Base-by-base conservation (phyloP, 768 basidiomycete genomes). In the Tephrocybe sp. region DNA sequence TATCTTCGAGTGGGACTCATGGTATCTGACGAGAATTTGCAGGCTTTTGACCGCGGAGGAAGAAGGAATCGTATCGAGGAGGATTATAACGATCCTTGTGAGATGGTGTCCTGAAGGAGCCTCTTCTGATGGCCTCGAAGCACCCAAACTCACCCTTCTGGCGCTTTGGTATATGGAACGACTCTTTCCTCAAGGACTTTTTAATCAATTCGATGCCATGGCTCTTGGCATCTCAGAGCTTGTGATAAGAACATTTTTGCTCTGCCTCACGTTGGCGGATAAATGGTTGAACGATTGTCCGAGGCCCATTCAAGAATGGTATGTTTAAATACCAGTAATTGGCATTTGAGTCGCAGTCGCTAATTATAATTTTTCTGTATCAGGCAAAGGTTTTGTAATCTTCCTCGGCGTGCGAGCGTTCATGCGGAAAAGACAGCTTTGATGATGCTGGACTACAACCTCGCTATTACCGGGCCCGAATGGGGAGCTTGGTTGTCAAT, bases 241-340 rank as follows among this genome's bases (percentile, higher is more conserved):
- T 33, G 71, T 73, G 12, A 78, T 78, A 53, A 71, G 81, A 53
- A 66, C 71, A 28, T 82, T 83, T 57, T 59, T 82, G 4, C 63
- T 85, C 30, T 73, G 75, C 46, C 73, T 76, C 32, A 80, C 81
- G 68, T 62, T 85, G 30, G 83, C 84, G 11, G 79, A 78, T 57
- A 85, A 84, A 66, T 84, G 82, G 81, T 54, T 85, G 45, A 78
- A 83, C 49, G 84, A 84, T 57, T 73, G 76, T 55, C 72, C 76
- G 0, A 76, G 76, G 60, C 72, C 73, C 5, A 73, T 80, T 56
- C 76, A 74, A 62, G 75, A 75, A 28, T 82, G 81, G 83, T 81
- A 54, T 48, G 77, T 60, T 36, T 21, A 6, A 20, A 4, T 39
- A 7, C n/a, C 8, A 21, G 3, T 20, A 5, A 39, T 39, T 39